Conservation (phyloP, 441 rosid genomes). For the Viola pubescens region DNA sequence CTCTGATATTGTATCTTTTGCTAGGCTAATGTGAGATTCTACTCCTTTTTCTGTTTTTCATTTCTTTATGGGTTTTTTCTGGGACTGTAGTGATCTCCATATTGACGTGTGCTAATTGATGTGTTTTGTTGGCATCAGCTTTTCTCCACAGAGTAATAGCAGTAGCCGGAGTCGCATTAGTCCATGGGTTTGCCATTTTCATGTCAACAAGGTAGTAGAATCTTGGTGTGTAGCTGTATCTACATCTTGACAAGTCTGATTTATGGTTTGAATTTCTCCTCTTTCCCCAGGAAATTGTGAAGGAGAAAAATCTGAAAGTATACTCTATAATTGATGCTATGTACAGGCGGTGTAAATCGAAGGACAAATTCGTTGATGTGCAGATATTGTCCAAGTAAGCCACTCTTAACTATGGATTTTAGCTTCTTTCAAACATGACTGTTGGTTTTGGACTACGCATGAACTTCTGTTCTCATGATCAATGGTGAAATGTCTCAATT, state of each 20-base stretch:
- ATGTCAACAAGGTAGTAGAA: conserved; percentile 53
- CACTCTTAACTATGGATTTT: conserved; percentile 7
- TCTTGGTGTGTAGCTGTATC: conserved; percentile 4
- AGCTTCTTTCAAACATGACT: no score
- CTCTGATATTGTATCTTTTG: conserved; percentile 66
- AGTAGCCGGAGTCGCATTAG: conserved; percentile 24
- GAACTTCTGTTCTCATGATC: no score
- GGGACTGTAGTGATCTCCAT: conserved; percentile 6
- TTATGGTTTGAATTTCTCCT: conserved; percentile 18
- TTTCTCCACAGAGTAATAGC: conserved; percentile 37
- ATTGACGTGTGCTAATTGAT: conserved; percentile 15
- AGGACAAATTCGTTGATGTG: conserved; percentile 31
- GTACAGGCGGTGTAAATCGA: conserved; percentile 33
- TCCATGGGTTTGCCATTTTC: conserved; percentile 94
- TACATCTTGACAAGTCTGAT: conserved; percentile 12
- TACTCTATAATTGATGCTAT: conserved; percentile 47
- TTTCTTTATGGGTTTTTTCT: conserved; percentile 3
- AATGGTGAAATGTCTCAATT: no score
- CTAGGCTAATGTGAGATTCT: conserved; percentile 66
- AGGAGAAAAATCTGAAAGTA: conserved; percentile 43
- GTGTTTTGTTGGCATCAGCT: conserved; percentile 41
- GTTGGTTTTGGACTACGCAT: no score
- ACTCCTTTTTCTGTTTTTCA: conserved; percentile 5
- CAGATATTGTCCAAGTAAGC: conserved; percentile 60
- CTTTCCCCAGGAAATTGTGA: conserved; percentile 48